Base-by-base conservation (phyloP, 768 basidiomycete genomes). In the Boletus tylopilopsis region DNA sequence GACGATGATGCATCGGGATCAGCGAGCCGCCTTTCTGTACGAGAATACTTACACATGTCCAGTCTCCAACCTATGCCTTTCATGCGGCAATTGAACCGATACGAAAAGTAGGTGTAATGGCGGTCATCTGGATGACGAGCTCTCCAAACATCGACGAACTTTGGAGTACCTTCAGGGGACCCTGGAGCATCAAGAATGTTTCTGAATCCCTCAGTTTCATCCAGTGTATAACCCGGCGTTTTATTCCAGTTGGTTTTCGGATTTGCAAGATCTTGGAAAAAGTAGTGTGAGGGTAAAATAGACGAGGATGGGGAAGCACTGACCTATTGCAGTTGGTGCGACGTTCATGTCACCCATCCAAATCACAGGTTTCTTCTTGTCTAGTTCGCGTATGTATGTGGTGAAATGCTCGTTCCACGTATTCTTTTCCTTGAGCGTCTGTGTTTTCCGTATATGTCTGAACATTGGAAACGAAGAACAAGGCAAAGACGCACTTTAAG, bases 281-380 rank as follows among this genome's bases (percentile, higher is more conserved):
- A 16, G 12, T 16, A 19, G 16, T 21, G 29, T 55, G 33, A 53
- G 36, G 11, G n/a, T 15, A 8, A 33, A 36, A 32, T 1, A 6
- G 15, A 21, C 13, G 25, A 5, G 37, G 23, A 25, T 27, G 10
- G n/a, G 7, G n/a, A 22, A 42, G 35, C 6, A 38, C 56, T 21
- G 34, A 85, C 88, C 89, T 45, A 78, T 71, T 41, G 75, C 82
- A 1, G 89, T 89, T 3, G 89, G 89, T 5, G 91, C 89, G 36
- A 91, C 88, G 53, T 94, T 94, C 49, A 94, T 61, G 67, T 94
- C 92, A 7, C 92, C 92, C 11, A 78, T 75, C 92, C 92, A 94
- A 47, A 94, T 85, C 10, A 94, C 85, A 3, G 90, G 84, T 59
- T 94, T 94, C 59, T 76, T 80, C 54, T 73, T 77, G 67, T 93